Percentiles rank a stretch among this genome's conserved stretches.
These are phyloP conservation scores for Adansonia madagascariensis DNA, from an alignment of 441 rosid species.

Conservation along the genomic window DNA sequence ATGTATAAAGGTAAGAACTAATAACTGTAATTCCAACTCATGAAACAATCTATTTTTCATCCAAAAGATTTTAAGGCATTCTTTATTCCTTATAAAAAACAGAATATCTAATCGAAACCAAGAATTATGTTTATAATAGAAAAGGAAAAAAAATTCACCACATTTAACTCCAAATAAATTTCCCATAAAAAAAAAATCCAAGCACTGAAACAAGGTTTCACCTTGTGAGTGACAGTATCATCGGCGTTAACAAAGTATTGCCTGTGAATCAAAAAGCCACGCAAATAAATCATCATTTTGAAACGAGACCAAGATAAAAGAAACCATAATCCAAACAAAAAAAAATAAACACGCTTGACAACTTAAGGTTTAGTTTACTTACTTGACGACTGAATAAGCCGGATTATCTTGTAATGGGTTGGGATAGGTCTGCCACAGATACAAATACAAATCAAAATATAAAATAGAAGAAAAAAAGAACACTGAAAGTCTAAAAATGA, in stretches of 20 bases:
- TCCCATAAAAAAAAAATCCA: background rate
- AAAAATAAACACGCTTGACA: background rate
- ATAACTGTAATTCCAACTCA: background rate
- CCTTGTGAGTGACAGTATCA: conserved; percentile 74
- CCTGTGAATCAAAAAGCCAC: conserved; percentile 45
- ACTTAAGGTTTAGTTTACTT: conserved; percentile 32
- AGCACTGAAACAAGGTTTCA: conserved; percentile 21
- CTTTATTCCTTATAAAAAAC: background rate
- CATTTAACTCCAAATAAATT: background rate
- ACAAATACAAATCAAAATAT: conserved; percentile 18
- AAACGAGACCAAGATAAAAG: background rate
- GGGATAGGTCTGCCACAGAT: conserved; percentile 55
- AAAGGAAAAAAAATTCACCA: background rate
- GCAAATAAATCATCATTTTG: conserved; percentile 4
- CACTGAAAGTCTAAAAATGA: background rate
- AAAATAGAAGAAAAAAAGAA: background rate
- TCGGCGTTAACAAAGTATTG: conserved; percentile 74
- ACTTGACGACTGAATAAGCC: conserved; percentile 82
- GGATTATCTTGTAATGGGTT: conserved; percentile 82
- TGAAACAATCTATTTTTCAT: background rate
- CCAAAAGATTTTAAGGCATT: background rate
- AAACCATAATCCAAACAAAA: background rate
- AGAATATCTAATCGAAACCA: background rate
- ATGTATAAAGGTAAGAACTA: background rate
- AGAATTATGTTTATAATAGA: background rate